phyloP scores from a whole-genome alignment of 2,329 filamentous ascomycete genomes.

The Berkeleyomyces basicola region DNA sequence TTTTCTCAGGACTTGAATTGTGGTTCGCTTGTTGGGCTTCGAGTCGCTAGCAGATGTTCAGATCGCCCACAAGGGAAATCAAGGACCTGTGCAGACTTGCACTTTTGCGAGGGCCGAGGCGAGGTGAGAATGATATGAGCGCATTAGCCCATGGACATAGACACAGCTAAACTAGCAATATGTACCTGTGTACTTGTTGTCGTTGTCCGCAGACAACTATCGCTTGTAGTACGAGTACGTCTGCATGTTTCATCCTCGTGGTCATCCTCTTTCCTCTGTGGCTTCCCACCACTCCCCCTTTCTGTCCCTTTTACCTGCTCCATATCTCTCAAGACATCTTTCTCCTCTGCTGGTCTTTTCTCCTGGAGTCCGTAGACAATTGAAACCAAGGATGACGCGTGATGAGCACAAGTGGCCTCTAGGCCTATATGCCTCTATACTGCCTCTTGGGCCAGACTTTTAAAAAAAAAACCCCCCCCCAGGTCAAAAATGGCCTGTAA shows the following conservation, averaged over 20 bases:
- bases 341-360: neutral
- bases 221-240: neutral
- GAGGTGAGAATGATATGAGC: neutral
- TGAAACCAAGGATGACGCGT: neutral
- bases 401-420: neutral
- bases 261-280: neutral
- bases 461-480: too few species aligned
- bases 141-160: neutral
- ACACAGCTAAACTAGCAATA: too few species aligned
- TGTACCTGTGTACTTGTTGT: too few species aligned
- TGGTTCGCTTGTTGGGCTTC: neutral
- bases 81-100: neutral
- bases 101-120: neutral
- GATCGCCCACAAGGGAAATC: neutral
- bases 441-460: too few species aligned
- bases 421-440: too few species aligned
- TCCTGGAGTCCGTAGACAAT: neutral
- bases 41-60: neutral
- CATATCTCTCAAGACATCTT: neutral
- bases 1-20: neutral
- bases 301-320: neutral
- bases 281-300: neutral
- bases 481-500: neutral
- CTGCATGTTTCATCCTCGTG: neutral
- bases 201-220: neutral